Evolutionary conservation across 306 rosid genomes (phyloP).

Genomic region (Astragalus membranaceus): DNA sequence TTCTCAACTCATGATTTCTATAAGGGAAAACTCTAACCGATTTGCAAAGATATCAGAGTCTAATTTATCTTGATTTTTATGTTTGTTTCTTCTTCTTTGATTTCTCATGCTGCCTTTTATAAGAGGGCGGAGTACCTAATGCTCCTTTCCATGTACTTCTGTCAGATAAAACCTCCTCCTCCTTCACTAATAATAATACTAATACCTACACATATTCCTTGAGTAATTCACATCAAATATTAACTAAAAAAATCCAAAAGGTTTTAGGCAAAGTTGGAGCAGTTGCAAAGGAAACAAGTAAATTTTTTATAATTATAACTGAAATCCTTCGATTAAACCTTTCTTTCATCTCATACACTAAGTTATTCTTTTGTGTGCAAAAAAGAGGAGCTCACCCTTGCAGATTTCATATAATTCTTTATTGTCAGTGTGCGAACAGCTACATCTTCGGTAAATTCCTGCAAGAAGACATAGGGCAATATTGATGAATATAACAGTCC

Average conservation of each 20-base stretch:
- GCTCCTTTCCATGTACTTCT: not conserved
- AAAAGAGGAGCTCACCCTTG: slow-evolving; percentile 56
- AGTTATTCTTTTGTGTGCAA: not conserved
- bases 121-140: not conserved
- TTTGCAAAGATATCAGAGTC: not conserved
- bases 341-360: not conserved
- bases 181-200: no score
- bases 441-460: slow-evolving; percentile 89
- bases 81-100: not conserved
- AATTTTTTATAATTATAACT: not conserved
- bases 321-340: not conserved
- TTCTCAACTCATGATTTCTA: no score
- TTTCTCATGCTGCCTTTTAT: not conserved
- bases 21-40: not conserved
- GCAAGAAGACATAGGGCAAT: slow-evolving; percentile 17
- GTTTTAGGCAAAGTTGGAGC: not conserved
- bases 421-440: slow-evolving; percentile 74
- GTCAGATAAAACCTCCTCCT: not conserved
- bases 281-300: not conserved
- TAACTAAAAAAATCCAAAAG: not conserved
- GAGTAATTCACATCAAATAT: not conserved
- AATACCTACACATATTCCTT: not conserved
- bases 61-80: not conserved
- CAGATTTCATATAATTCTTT: slow-evolving; percentile 48
- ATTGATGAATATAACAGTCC: not conserved